Conservation (phyloP, 1,284 basidiomycete genomes). For the Ustilago cynodontis region DNA sequence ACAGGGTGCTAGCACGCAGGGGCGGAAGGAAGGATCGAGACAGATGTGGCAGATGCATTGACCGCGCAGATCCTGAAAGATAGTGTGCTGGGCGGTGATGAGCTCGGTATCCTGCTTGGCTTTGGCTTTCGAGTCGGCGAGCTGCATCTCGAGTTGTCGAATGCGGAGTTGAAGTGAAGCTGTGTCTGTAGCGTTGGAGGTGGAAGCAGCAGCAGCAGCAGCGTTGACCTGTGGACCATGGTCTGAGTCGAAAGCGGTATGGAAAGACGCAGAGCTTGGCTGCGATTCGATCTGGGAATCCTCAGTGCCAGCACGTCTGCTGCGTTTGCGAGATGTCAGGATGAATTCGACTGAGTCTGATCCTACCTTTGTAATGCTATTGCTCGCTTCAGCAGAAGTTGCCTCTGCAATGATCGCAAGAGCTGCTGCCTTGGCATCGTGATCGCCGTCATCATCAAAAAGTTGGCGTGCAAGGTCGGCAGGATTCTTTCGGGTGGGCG, state of each 20-base stretch:
- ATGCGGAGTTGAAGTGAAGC: constrained; percentile 38
- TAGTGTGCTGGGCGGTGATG: constrained; percentile 33
- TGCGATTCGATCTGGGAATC: constrained; percentile 25
- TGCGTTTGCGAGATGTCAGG: constrained; percentile 25
- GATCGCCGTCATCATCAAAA: constrained; percentile 21
- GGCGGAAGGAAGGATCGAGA: constrained; percentile 58
- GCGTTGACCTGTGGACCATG: too few relatives aligned
- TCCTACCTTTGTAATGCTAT: not conserved
- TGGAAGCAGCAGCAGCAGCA: constrained; percentile 8
- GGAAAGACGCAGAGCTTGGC: constrained; percentile 32
- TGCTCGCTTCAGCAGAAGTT: not conserved
- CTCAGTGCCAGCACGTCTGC: constrained; percentile 22
- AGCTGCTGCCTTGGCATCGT: constrained; percentile 3
- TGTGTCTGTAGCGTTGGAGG: constrained; percentile 12
- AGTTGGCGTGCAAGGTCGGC: constrained; percentile 28
- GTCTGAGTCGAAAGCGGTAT: constrained; percentile 21
- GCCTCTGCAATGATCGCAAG: not conserved
- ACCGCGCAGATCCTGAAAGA: constrained; percentile 41
- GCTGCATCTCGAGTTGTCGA: constrained; percentile 42
- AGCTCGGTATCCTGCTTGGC: constrained; percentile 20
- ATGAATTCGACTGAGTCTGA: constrained; percentile 1
- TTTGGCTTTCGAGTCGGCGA: constrained; percentile 32
- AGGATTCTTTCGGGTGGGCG: not conserved
- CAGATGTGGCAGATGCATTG: constrained; percentile 60
- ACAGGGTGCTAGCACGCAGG: constrained; percentile 62